These are phyloP conservation scores for Bauhinia variegata DNA, from an alignment of 306 rosid genomes.

Conservation along the genomic window DNA sequence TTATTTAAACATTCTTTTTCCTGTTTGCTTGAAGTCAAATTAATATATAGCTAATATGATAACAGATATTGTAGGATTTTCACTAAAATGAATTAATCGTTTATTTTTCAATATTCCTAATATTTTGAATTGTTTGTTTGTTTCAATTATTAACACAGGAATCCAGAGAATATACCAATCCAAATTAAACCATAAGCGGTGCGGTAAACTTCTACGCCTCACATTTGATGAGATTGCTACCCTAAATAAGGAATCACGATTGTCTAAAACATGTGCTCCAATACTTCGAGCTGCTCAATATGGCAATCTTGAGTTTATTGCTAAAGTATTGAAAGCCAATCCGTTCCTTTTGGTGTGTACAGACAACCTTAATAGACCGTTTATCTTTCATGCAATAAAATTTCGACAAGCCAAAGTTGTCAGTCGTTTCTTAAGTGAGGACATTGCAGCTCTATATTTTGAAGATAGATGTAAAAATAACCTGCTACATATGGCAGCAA, in stretches of 20 bases:
- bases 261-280: no score
- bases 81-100: no score
- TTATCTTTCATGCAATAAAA: not conserved
- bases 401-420: conserved; percentile 20
- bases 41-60: no score
- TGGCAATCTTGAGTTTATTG: not conserved
- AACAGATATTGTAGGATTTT: no score
- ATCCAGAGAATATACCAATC: no score
- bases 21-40: no score
- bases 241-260: accelerated
- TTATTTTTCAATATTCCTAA: no score
- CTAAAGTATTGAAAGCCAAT: not conserved
- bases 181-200: not conserved
- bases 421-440: no score
- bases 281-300: not conserved
- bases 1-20: no score
- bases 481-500: conserved; percentile 23
- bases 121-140: no score
- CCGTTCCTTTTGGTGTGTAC: accelerated
- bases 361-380: accelerated
- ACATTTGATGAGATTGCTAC: not conserved
- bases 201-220: not conserved
- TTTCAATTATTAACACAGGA: no score
- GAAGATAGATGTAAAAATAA: not conserved
- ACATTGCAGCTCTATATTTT: no score